These are phyloP conservation scores for Athelia sp. DNA, from an alignment of 1,284 basidiomycete species.

Conservation along the genomic window DNA sequence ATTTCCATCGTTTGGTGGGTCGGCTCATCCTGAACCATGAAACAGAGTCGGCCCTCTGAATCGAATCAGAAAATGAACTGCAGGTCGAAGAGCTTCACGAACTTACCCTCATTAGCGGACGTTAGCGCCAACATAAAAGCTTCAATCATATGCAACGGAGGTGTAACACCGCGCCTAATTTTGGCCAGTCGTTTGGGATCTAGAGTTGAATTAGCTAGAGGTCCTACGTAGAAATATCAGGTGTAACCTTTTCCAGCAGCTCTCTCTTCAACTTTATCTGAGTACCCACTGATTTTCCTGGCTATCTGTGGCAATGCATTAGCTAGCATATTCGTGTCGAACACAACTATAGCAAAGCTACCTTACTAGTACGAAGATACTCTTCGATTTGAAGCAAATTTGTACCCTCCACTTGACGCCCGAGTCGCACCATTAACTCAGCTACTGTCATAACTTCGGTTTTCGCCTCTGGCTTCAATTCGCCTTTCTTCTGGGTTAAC, in stretches of 20 bases:
- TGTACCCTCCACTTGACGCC: slow-evolving; percentile 61
- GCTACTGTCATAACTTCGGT: slow-evolving; percentile 61
- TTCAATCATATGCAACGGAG: slow-evolving; percentile 83
- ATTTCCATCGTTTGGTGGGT: slow-evolving; percentile 54
- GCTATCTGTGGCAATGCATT: slow-evolving; percentile 42
- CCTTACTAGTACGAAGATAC: slow-evolving; percentile 86
- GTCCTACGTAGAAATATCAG: background rate
- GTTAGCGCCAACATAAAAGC: slow-evolving; percentile 81
- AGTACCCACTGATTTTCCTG: slow-evolving; percentile 77
- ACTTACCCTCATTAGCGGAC: slow-evolving; percentile 75
- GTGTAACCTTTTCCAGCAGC: slow-evolving; percentile 33
- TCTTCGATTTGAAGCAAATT: slow-evolving; percentile 82
- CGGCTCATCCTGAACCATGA: slow-evolving; percentile 24
- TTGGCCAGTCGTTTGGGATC: slow-evolving; percentile 22
- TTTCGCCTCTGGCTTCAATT: slow-evolving; percentile 22
- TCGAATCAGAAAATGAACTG: slow-evolving; percentile 4
- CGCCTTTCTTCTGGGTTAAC: slow-evolving; percentile 26
- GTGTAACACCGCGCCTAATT: slow-evolving; percentile 42
- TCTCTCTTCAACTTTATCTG: slow-evolving; percentile 60
- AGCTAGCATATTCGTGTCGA: background rate
- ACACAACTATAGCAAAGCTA: slow-evolving; percentile 24
- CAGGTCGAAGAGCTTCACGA: slow-evolving; percentile 15
- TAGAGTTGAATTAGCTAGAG: slow-evolving; percentile 2
- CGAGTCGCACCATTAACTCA: slow-evolving; percentile 63
- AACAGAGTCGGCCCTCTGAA: slow-evolving; percentile 64